These are phyloP conservation scores for Geotrichum reessii DNA, from an alignment of 1,139 yeast species.

Conservation along the genomic window DNA sequence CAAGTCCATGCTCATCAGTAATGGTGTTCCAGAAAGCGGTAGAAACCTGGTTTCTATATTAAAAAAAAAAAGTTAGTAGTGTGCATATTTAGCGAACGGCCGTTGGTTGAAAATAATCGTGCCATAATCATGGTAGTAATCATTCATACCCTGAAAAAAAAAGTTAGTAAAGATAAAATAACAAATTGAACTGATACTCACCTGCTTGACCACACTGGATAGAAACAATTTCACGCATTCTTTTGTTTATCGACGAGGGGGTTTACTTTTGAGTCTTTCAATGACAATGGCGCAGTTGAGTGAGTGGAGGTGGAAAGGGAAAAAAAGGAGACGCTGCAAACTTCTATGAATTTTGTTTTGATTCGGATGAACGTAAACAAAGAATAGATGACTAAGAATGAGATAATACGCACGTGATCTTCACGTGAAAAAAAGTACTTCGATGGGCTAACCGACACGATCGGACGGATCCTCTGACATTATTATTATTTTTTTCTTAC, in stretches of 20 bases:
- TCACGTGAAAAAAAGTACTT: too few species aligned
- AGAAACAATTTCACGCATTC: constrained; percentile 42
- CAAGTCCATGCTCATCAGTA: constrained; percentile 61
- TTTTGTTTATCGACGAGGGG: neutral
- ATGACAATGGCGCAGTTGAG: neutral
- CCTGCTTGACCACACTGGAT: constrained; percentile 45
- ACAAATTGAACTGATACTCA: constrained; percentile 30
- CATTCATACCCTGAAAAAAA: constrained; percentile 17
- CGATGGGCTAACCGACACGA: too few species aligned
- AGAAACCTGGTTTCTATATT: constrained; percentile 56
- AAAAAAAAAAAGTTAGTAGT: neutral
- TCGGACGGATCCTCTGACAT: too few species aligned
- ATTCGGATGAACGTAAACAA: neutral
- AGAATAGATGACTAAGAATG: neutral
- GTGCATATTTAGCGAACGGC: neutral
- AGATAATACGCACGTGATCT: too few species aligned
- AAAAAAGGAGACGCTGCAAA: neutral
- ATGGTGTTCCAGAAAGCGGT: constrained; percentile 68
- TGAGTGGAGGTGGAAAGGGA: neutral
- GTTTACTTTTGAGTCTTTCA: neutral
- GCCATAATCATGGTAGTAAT: neutral
- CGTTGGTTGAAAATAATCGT: neutral
- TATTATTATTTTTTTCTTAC: too few species aligned
- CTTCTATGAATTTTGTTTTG: constrained; percentile 1
- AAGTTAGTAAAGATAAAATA: neutral